These are phyloP conservation scores for Eutrema japonicum DNA, from an alignment of 345 rosid genomes.

Conservation along the genomic window DNA sequence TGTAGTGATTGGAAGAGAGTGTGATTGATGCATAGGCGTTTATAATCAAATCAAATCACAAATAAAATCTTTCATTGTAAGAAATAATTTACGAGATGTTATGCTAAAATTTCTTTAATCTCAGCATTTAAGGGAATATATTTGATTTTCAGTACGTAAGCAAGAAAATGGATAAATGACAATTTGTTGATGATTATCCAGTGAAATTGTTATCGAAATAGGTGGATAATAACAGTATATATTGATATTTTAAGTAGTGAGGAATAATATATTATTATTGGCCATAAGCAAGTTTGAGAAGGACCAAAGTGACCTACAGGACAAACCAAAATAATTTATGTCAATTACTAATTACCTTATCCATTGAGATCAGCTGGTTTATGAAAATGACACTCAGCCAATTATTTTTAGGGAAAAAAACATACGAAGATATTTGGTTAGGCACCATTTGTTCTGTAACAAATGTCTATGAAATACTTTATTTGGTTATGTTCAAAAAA, in stretches of 20 bases:
- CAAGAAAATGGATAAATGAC: not conserved
- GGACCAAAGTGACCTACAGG: constrained; percentile 13
- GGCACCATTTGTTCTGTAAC: constrained; percentile 20
- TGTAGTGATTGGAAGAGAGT: not conserved
- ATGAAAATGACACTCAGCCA: constrained; percentile 38
- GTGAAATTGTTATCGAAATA: not conserved
- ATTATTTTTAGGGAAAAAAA: not conserved
- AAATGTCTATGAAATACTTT: constrained; percentile 5
- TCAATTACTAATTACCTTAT: constrained; percentile 35
- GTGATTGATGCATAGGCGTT: not conserved
- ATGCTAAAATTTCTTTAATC: not conserved
- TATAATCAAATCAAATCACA: not conserved
- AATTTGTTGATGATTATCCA: constrained; percentile 10
- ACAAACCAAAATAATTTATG: constrained; percentile 31
- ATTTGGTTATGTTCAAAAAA: not conserved
- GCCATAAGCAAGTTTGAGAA: constrained; percentile 30
- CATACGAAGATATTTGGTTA: constrained; percentile 6
- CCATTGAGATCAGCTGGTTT: constrained; percentile 30
- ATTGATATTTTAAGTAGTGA: not conserved
- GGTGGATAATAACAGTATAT: not conserved
- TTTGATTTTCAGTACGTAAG: not conserved
- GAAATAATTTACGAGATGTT: not conserved
- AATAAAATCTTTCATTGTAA: not conserved
- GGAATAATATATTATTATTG: constrained; percentile 27
- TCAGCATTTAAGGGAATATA: not conserved